Evolutionary conservation across 345 rosid species (phyloP).

Genomic region (Brassica incana): DNA sequence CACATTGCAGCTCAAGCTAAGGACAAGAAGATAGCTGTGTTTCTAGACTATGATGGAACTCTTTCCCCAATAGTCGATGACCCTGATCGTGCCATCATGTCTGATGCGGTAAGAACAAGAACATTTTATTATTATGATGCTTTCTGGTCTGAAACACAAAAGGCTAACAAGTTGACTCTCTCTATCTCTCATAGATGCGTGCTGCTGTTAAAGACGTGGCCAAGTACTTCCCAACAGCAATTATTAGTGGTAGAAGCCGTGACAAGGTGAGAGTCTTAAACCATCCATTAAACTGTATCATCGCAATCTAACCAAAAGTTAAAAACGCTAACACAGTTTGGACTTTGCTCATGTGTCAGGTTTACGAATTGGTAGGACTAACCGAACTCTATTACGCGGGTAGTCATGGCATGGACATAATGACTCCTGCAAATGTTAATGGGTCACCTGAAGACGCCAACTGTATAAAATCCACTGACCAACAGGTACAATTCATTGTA

Average conservation of each 20-base stretch:
- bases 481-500: slow-evolving; percentile 47
- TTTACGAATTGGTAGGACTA: slow-evolving; percentile 80
- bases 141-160: neutral
- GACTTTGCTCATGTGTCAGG: slow-evolving; percentile 50
- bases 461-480: slow-evolving; percentile 64
- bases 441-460: slow-evolving; percentile 50
- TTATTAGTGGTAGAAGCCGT: slow-evolving; percentile 94
- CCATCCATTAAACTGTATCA: neutral
- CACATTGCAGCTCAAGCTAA: slow-evolving; percentile 60
- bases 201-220: slow-evolving; percentile 77
- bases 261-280: slow-evolving; percentile 58
- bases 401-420: slow-evolving; percentile 99
- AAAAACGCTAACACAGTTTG: neutral
- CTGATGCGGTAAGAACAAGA: slow-evolving; percentile 60
- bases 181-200: slow-evolving; percentile 64
- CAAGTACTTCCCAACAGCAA: slow-evolving; percentile 82
- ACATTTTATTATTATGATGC: neutral
- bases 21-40: slow-evolving; percentile 77
- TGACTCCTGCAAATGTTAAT: slow-evolving; percentile 53
- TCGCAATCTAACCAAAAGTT: neutral
- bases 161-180: neutral
- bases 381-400: slow-evolving; percentile 97
- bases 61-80: slow-evolving; percentile 98
- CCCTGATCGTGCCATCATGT: slow-evolving; percentile 83
- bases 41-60: slow-evolving; percentile 92